Evolutionary conservation across 2,329 filamentous ascomycete species (phyloP).

Genomic region (Rutstroemia sp.): DNA sequence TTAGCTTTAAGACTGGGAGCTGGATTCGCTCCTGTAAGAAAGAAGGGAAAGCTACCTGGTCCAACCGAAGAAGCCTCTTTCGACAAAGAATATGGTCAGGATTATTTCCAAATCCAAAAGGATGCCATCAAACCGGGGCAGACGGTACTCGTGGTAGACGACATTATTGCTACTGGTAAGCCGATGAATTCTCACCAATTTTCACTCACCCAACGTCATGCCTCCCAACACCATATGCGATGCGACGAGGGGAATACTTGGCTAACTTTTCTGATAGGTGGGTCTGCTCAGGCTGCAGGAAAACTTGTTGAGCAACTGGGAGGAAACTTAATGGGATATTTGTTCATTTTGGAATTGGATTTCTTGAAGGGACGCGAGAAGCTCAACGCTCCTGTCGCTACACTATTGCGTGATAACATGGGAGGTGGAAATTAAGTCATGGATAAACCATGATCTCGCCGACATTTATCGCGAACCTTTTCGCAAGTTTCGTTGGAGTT

Average conservation of each 20-base stretch:
- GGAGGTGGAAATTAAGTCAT: conserved; percentile 9
- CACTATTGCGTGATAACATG: conserved; percentile 62
- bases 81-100: conserved; percentile 92
- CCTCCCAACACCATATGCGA: not conserved
- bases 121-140: conserved; percentile 79
- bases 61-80: conserved; percentile 78
- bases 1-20: conserved; percentile 77
- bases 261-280: conserved; percentile 49
- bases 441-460: too few species aligned
- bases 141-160: conserved; percentile 88
- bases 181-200: not conserved
- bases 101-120: conserved; percentile 92
- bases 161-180: conserved; percentile 96
- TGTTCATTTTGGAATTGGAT: conserved; percentile 94
- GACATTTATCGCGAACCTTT: not conserved
- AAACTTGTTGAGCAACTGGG: conserved; percentile 80
- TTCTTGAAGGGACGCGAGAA: conserved; percentile 89
- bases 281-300: conserved; percentile 82
- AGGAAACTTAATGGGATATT: conserved; percentile 76
- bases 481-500: conserved; percentile 20
- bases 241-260: not conserved
- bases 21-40: conserved; percentile 86
- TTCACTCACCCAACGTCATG: not conserved
- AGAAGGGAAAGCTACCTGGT: conserved; percentile 92
- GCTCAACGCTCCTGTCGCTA: conserved; percentile 76